Base-by-base conservation (phyloP, 2,329 filamentous ascomycete species). In the Pyricularia pennisetigena region DNA sequence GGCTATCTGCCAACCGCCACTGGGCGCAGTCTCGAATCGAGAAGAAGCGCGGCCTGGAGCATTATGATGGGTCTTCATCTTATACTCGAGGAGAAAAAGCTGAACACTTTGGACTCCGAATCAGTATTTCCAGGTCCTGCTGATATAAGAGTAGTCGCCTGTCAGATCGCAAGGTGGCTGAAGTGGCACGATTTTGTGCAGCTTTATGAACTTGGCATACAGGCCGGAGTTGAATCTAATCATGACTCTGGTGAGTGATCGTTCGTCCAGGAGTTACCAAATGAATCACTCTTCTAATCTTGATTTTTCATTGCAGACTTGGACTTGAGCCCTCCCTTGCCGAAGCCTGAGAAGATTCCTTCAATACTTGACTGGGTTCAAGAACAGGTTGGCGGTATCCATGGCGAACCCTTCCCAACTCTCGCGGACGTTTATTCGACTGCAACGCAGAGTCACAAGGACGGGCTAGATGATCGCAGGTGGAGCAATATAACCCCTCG, bases 61-160 rank as follows among this genome's bases (percentile, higher is more conserved):
- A 83, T 91, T 67, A 85, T 94, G 54, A 81, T 96, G 71, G 90
- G 87, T 0, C 81, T 99, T 14, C 95, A 99, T 78, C 82, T 98
- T 3, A 81, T 97, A n/a, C 85, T 91, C 0, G 94, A 99, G 76
- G 95, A 99, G 76, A 85, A 91, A 70, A 98, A 97, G 75, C 84
- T 99, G 1, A 87, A 92, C 70, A 85, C 89, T 4, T 81, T 83
- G 70, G 77, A 78, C 0, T 78, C 82, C 0, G 82, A 83, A 66
- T 79, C 79, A 57, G 71, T 74, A 2, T 81, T 81, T 3, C 79
- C 81, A 0, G 80, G 82, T 0, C 78, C 80, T 29, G 76, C 78
- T 10, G 82, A 85, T 65, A 73, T 98, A 26, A 86, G 87, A n/a
- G 88, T 91, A 20, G 77, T 97, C 1, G 80, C 98, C 62, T 88